phyloP scores from a whole-genome alignment of 495 filamentous ascomycete genomes.

The Aspergillus baeticus region DNA sequence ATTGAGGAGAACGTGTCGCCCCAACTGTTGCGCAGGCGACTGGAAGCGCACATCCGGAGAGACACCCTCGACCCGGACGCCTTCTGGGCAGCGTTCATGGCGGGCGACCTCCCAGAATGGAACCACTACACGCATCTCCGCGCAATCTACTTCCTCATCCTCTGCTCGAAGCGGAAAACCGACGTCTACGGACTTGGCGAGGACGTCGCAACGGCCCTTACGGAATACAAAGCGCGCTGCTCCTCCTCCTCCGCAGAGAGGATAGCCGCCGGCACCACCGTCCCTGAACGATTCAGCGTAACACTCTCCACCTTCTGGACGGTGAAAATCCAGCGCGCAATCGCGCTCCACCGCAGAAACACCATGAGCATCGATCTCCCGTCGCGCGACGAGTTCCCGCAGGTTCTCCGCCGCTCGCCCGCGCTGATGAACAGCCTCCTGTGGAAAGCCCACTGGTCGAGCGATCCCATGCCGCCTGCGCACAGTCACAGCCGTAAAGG shows the following conservation, averaged over 20 bases:
- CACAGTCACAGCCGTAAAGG: no score
- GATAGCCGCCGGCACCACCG: no score
- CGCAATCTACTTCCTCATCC: background rate
- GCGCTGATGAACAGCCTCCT: background rate
- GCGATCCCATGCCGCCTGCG: no score
- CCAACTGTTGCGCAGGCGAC: background rate
- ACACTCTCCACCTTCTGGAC: constrained; percentile 2
- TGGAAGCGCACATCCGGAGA: background rate
- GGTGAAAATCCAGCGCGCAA: background rate
- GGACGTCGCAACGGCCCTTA: background rate
- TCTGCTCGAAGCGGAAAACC: background rate
- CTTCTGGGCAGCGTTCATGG: background rate
- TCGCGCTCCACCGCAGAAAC: background rate
- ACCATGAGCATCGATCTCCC: background rate
- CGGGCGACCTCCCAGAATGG: background rate
- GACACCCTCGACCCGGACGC: background rate
- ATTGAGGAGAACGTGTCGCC: background rate
- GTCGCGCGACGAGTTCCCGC: background rate
- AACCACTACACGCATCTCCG: background rate
- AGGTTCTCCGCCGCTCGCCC: background rate
- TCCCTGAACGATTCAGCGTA: background rate
- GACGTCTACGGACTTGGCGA: background rate
- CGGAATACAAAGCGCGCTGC: background rate
- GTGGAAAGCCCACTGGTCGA: background rate
- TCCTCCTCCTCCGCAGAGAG: no score